A percentile compares a stretch with the other conserved stretches of the same genome.
phyloP scores from a whole-genome alignment of 2,329 filamentous ascomycete genomes.

The Aspergillus carbonarius region DNA sequence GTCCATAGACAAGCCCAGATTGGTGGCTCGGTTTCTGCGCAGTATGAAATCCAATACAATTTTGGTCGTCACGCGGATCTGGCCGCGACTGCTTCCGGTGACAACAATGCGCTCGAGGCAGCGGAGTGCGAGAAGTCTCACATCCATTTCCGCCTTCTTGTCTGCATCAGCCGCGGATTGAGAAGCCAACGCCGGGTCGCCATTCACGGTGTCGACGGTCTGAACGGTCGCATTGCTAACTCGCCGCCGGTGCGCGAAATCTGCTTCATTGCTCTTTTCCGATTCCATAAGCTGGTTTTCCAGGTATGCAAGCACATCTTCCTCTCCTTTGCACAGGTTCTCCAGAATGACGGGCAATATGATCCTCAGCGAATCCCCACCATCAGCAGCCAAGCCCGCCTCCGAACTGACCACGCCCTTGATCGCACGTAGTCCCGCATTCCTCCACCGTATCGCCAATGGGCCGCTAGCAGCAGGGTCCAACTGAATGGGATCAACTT shows the following conservation, averaged over 20 bases:
- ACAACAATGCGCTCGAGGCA: slow-evolving; percentile 85
- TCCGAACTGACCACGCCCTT: slow-evolving; percentile 79
- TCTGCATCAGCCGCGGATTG: slow-evolving; percentile 85
- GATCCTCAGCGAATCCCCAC: slow-evolving; percentile 71
- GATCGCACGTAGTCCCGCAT: slow-evolving; percentile 72
- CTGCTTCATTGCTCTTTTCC: slow-evolving; percentile 65
- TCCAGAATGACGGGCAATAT: slow-evolving; percentile 83
- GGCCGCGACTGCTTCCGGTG: slow-evolving; percentile 71
- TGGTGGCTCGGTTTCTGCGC: slow-evolving; percentile 56
- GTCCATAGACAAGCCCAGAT: slow-evolving; percentile 41
- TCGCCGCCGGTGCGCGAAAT: slow-evolving; percentile 64
- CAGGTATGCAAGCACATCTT: slow-evolving; percentile 67
- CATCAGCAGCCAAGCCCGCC: slow-evolving; percentile 71
- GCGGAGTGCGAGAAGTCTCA: slow-evolving; percentile 77
- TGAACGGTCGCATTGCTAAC: slow-evolving; percentile 77
- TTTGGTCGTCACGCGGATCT: slow-evolving; percentile 74
- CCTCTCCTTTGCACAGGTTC: slow-evolving; percentile 68
- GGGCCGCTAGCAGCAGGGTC: slow-evolving; percentile 66
- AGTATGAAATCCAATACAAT: slow-evolving; percentile 73
- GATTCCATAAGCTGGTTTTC: slow-evolving; percentile 65
- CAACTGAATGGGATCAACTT: slow-evolving; percentile 52
- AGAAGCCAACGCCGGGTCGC: slow-evolving; percentile 64
- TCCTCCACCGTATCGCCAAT: slow-evolving; percentile 75
- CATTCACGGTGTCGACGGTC: slow-evolving; percentile 68
- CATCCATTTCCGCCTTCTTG: slow-evolving; percentile 84